phyloP scores from a whole-genome alignment of 192 early-diverging fungal species.

The Physocladia obscura region DNA sequence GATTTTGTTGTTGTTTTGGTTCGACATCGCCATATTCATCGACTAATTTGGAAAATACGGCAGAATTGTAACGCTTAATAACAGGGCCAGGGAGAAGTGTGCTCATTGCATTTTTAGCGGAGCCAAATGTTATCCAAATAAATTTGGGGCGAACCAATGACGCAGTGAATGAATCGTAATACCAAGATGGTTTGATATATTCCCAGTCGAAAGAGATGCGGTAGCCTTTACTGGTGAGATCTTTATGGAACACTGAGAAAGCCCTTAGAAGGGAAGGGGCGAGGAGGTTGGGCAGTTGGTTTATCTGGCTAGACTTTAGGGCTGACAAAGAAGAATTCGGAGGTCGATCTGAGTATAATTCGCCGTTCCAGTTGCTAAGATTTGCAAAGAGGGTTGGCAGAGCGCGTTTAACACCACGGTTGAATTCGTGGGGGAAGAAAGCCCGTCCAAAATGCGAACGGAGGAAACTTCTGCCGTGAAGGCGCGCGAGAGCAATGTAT shows the following conservation, averaged over 20 bases:
- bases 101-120: background rate
- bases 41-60: background rate
- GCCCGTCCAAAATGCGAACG: background rate
- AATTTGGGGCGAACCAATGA: background rate
- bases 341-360: too few species aligned
- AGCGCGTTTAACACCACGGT: conserved; percentile 6
- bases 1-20: background rate
- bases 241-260: background rate
- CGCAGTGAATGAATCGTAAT: background rate
- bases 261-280: background rate
- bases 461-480: too few species aligned
- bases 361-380: conserved; percentile 11
- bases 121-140: conserved; percentile 15
- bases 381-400: background rate
- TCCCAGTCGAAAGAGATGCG: background rate
- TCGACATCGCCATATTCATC: background rate
- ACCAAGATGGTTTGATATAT: background rate
- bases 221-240: background rate
- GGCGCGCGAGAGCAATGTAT: too few species aligned
- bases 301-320: background rate
- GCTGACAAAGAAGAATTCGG: background rate
- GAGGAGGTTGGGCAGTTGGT: background rate
- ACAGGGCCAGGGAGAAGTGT: conserved; percentile 16
- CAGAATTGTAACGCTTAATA: background rate
- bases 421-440: conserved; percentile 9